A percentile compares a stretch with the other conserved stretches of the same genome.
These are phyloP conservation scores for Solanum virginianum DNA, from an alignment of 257 asterid genomes.

Conservation along the genomic window DNA sequence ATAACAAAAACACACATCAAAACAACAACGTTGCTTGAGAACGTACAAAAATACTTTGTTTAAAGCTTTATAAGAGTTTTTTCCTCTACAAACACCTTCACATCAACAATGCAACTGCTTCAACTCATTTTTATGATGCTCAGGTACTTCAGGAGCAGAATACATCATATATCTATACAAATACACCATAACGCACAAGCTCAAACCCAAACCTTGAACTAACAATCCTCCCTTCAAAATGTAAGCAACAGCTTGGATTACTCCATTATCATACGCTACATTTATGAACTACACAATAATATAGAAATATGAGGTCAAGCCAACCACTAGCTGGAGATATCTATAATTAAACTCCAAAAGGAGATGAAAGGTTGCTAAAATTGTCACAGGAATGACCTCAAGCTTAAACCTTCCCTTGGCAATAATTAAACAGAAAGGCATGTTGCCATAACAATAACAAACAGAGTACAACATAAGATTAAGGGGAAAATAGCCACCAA, in stretches of 20 bases:
- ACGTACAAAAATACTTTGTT: no score
- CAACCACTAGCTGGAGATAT: background rate
- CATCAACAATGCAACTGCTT: no score
- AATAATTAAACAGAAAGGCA: background rate
- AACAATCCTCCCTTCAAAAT: background rate
- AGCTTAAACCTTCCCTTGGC: background rate
- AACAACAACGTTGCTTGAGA: no score
- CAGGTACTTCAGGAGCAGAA: background rate
- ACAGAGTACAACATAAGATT: background rate
- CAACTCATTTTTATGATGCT: background rate
- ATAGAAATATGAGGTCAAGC: background rate
- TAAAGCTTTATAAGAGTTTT: no score
- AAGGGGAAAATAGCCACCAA: background rate
- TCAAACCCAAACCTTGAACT: background rate
- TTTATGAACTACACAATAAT: background rate
- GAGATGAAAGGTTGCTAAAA: background rate
- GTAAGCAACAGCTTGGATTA: background rate
- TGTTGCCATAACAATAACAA: background rate
- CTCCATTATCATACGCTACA: background rate
- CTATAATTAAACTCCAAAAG: background rate
- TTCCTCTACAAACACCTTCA: no score
- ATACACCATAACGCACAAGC: background rate
- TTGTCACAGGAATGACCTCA: background rate
- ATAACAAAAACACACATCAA: no score
- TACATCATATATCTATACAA: background rate